Conservation (phyloP, 1,284 basidiomycete genomes). For the Polyporus tsugae region DNA sequence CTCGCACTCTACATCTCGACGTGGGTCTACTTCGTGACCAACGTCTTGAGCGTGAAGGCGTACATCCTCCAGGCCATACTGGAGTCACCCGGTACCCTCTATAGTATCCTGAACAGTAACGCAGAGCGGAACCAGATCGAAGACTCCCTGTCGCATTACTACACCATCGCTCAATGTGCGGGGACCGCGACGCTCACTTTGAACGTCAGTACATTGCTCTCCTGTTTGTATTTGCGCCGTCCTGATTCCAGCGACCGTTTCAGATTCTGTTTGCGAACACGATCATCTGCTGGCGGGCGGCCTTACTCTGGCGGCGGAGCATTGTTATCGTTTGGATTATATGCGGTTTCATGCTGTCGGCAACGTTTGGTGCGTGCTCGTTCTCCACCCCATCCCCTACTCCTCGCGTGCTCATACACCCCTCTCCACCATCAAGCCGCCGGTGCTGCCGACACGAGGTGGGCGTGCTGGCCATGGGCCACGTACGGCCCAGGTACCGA, state of each 20-base stretch:
- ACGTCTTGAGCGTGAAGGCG: conserved; percentile 1
- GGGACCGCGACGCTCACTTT: conserved; percentile 1
- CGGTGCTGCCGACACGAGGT: background rate
- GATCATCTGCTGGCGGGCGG: background rate
- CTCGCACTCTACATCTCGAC: conserved; percentile 1
- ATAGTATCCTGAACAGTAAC: background rate
- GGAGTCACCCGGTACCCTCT: background rate
- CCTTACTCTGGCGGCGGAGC: background rate
- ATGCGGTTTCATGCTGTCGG: conserved; percentile 1
- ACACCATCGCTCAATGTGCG: background rate
- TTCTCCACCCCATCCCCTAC: background rate
- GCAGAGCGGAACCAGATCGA: background rate
- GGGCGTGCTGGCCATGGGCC: conserved; percentile 1
- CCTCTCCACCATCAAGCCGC: background rate
- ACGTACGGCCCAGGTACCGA: background rate
- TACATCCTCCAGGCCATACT: background rate
- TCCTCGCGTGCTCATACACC: background rate
- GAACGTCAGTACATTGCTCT: background rate
- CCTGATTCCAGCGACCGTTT: background rate
- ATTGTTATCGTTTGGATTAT: background rate
- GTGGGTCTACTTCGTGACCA: background rate
- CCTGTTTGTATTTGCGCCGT: background rate
- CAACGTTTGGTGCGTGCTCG: background rate
- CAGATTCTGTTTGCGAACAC: conserved; percentile 5
- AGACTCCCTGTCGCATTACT: background rate